These are phyloP conservation scores for Ambrosiella xylebori DNA, from an alignment of 2,329 filamentous ascomycete species.

Conservation along the genomic window DNA sequence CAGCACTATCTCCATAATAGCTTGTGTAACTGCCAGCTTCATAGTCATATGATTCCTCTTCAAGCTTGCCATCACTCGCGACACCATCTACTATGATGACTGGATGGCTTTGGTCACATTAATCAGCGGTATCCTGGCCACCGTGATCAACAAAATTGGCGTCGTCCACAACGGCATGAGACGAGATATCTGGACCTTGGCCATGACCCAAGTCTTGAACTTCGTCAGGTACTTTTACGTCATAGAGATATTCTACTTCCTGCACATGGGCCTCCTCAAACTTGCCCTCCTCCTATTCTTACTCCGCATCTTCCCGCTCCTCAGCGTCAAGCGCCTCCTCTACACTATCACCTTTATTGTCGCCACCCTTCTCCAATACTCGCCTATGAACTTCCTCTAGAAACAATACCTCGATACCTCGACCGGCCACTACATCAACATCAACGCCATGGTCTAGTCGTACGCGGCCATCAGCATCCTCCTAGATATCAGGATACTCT, in stretches of 20 bases:
- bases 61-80: conserved; percentile 20
- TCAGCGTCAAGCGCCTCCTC: conserved; percentile 23
- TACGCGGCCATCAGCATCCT: conserved; percentile 35
- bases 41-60: conserved; percentile 25
- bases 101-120: conserved; percentile 20
- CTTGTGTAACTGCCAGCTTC: conserved; percentile 23
- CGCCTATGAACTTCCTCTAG: conserved; percentile 36
- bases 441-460: conserved; percentile 32
- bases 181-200: conserved; percentile 33
- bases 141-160: conserved; percentile 20
- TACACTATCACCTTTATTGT: conserved; percentile 26
- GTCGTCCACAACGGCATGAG: conserved; percentile 27
- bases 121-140: conserved; percentile 18
- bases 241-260: conserved; percentile 29
- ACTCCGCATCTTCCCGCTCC: conserved; percentile 33
- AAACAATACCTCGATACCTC: conserved; percentile 29
- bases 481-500: conserved; percentile 35
- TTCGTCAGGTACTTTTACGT: conserved; percentile 29
- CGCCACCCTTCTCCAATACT: conserved; percentile 32
- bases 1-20: conserved; percentile 20
- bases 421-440: conserved; percentile 31
- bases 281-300: conserved; percentile 38
- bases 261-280: conserved; percentile 29
- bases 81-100: conserved; percentile 24
- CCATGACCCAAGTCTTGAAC: conserved; percentile 23